Base-by-base conservation (phyloP, 2,329 filamentous ascomycete genomes). In the Aplosporella prunicola region DNA sequence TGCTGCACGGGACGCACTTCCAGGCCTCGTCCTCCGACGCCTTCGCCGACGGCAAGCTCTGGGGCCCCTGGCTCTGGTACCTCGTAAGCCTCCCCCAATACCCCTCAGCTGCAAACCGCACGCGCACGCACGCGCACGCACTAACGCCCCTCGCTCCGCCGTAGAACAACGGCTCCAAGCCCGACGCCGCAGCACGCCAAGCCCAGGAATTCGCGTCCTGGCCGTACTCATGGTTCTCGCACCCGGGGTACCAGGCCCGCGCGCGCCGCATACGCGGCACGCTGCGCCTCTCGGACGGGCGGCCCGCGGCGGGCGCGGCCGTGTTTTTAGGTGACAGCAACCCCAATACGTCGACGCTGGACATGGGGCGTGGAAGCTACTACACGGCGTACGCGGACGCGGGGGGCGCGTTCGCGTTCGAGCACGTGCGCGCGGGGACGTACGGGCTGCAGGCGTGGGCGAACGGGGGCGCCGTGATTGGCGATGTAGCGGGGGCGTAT, bases 1-100 rank as follows among this genome's bases (percentile, higher is more conserved):
- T 73, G 64, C 60, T 72, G 22, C 68, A 72, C 44, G 69, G 69
- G 22, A 71, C 68, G 0, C 65, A 68, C 45, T 68, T 67, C 46
- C 54, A 57, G 44, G 60, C 57, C 4, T 55, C 51, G 0, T 54
- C 57, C 25, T 50, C 46, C n/a, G 63, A 64, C 35, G 52, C 48
- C 2, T 62, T 66, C 36, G 55, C 62, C 0, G 56, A 60, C 18
- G 53, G 52, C 18, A 60, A 58, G 35, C 45, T 51, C 17, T 61
- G 56, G 57, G 58, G 58, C 0, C 58, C 58, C 0, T 61, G 57
- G 58, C 48, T 61, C 3, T 61, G 58, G 58, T 61, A 61, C 32
- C 47, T 61, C 16, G 33, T 35, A 20, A 28, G 32, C 14, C 26
- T 29, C 26, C 14, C 14, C 14, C 14, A 29, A n/a, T n/a, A n/a